Evolutionary conservation across 2,329 filamentous ascomycete species (phyloP), one percentile per base, ranked within the genome.

Genomic region (Botrytis hyacinthi): DNA sequence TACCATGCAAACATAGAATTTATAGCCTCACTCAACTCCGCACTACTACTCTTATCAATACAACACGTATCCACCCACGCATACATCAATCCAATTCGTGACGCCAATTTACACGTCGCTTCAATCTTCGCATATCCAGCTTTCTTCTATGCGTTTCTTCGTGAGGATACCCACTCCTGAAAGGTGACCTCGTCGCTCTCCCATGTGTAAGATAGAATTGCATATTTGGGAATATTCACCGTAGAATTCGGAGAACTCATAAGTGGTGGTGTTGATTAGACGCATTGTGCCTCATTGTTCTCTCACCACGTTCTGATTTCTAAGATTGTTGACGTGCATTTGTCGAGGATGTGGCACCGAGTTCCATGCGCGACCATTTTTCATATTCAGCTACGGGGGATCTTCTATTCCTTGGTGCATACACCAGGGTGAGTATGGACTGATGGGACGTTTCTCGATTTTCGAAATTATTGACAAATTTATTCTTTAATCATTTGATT

Each of bases 151-250:
- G 22, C 44, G 7, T 14, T 2, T 37, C 37, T n/a, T 18, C 44
- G 26, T 12, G 48, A 10, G 42, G 2, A 22, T 42, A 35, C 5
- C 71, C 65, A 59, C 3, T 68, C 80, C 62, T 81, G 76, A 44
- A 81, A 80, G 4, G 79, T 81, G 35, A 82, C 77, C 71, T 82
- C 82, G 22, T 78, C 77, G 26, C 73, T 61, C 1, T 78, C 79
- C 83, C 82, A 83, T 3, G 79, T 81, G 70, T 84, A 83, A 0
- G 82, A 84, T 18, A 84, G 80, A 60, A 84, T 83, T 14, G 82
- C 82, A 67, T 84, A 73, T n/a, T 54, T 26, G 2, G 69, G 59
- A 3, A 63, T n/a, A 22, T 46, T 1, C n/a, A 22, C 69, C 69
- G 4, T 35, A 16, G 20, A 71, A 65, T 37, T 71, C 69, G 29